These are phyloP conservation scores for Musa balbisiana DNA, from an alignment of 202 grass and related monocot genomes.

Conservation along the genomic window DNA sequence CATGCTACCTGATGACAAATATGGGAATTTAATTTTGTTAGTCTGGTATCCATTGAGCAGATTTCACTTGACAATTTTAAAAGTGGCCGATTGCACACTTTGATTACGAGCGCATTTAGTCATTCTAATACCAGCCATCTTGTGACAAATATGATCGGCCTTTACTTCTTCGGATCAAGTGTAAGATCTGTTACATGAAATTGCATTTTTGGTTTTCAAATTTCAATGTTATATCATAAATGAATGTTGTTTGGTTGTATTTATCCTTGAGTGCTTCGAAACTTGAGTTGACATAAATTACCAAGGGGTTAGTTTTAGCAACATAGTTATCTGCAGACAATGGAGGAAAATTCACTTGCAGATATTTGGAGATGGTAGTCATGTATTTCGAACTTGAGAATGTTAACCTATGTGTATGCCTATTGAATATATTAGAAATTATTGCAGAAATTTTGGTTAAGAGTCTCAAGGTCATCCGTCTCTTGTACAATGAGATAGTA, in stretches of 20 bases:
- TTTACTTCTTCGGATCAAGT: conserved; percentile 77
- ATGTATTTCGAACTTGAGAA: too few relatives aligned
- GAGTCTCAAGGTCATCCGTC: too few relatives aligned
- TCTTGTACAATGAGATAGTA: too few relatives aligned
- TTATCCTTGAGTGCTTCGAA: not conserved
- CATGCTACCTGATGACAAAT: not conserved
- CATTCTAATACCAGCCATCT: conserved; percentile 44
- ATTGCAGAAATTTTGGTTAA: too few relatives aligned
- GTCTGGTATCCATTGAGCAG: conserved; percentile 32
- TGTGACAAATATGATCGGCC: conserved; percentile 57
- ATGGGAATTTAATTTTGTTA: conserved; percentile 10
- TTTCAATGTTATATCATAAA: conserved; percentile 5
- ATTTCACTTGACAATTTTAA: conserved; percentile 81
- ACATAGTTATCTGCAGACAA: too few relatives aligned
- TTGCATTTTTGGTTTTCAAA: not conserved
- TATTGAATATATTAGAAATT: too few relatives aligned
- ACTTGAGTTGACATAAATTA: not conserved
- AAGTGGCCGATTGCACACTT: conserved; percentile 64
- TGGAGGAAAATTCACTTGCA: too few relatives aligned
- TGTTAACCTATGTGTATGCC: too few relatives aligned
- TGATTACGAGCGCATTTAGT: conserved; percentile 79
- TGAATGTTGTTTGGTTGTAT: not conserved
- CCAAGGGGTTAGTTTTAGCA: too few relatives aligned
- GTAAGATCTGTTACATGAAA: conserved; percentile 32
- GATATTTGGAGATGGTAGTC: too few relatives aligned